Percentiles rank a stretch among this genome's conserved stretches.
phyloP scores from a whole-genome alignment of 1,139 yeast genomes.

The Kodamaea sp. region DNA sequence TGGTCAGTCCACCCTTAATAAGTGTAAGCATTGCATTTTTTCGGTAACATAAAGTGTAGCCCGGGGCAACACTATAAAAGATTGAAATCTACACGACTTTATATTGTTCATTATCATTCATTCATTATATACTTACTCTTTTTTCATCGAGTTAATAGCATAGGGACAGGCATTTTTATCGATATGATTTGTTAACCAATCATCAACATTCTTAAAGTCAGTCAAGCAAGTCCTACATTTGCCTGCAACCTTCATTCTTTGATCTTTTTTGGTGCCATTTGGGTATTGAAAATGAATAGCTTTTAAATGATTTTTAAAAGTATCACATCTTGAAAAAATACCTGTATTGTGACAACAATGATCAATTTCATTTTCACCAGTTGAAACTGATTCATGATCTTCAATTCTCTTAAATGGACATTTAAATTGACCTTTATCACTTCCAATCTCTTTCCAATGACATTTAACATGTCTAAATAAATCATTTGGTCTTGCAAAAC shows the following conservation, averaged over 20 bases:
- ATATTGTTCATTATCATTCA: not conserved
- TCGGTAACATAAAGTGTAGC: no score
- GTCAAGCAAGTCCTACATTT: conserved; percentile 72
- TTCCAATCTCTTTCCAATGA: conserved; percentile 69
- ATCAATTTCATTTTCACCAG: conserved; percentile 18
- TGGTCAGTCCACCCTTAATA: no score
- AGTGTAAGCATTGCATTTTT: no score
- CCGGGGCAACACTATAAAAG: no score
- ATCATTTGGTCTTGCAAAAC: conserved; percentile 87
- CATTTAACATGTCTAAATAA: conserved; percentile 78
- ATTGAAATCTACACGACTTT: no score
- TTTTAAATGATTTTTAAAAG: conserved; percentile 84
- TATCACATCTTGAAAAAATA: conserved; percentile 82
- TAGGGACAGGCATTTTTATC: conserved; percentile 52
- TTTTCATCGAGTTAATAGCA: conserved; percentile 17
- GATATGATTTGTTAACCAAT: conserved; percentile 74
- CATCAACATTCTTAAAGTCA: conserved; percentile 64
- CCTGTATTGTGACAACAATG: conserved; percentile 77
- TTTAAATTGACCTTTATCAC: conserved; percentile 45
- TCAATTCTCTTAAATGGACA: conserved; percentile 39
- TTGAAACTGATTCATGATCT: conserved; percentile 9
- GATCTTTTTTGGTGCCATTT: conserved; percentile 76
- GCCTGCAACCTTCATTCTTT: conserved; percentile 66
- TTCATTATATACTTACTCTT: conserved; percentile 6
- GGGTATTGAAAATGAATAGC: conserved; percentile 91